A percentile compares a stretch with the other conserved stretches of the same genome.
These are phyloP conservation scores for Meripilus lineatus DNA, from an alignment of 1,284 basidiomycete genomes.

Conservation along the genomic window DNA sequence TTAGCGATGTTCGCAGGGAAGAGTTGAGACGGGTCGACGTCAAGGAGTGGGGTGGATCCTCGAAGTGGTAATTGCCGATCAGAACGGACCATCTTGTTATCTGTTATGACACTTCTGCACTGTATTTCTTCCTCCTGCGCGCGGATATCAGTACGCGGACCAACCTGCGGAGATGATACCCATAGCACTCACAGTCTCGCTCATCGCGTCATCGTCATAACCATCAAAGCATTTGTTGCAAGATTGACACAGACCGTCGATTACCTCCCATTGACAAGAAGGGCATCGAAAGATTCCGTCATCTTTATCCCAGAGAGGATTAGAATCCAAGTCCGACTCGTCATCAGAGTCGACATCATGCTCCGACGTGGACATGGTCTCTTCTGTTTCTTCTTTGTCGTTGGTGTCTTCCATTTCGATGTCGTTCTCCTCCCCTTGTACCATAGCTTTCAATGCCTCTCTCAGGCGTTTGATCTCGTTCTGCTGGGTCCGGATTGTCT, in stretches of 20 bases:
- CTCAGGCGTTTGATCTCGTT: not conserved
- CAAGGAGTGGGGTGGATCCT: not conserved
- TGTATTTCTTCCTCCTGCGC: not conserved
- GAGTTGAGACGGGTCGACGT: not conserved
- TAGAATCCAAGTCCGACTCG: not conserved
- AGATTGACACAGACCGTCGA: not conserved
- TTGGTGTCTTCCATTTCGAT: not conserved
- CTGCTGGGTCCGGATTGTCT: not conserved
- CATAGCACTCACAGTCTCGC: not conserved
- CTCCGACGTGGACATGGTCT: no score
- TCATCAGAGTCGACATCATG: no score
- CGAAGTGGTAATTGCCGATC: not conserved
- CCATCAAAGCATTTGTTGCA: not conserved
- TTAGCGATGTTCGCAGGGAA: slow-evolving; percentile 5
- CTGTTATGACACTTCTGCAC: not conserved
- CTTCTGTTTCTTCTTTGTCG: no score
- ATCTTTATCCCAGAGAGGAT: not conserved
- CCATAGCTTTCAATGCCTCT: not conserved
- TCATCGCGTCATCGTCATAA: not conserved
- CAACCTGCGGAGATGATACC: not conserved
- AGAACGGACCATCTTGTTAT: slow-evolving; percentile 4
- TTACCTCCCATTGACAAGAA: not conserved
- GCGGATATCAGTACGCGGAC: not conserved
- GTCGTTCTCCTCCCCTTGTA: not conserved
- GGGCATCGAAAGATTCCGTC: not conserved